These are phyloP conservation scores for Rubus parviflorus DNA, from an alignment of 306 rosid species.

Conservation along the genomic window DNA sequence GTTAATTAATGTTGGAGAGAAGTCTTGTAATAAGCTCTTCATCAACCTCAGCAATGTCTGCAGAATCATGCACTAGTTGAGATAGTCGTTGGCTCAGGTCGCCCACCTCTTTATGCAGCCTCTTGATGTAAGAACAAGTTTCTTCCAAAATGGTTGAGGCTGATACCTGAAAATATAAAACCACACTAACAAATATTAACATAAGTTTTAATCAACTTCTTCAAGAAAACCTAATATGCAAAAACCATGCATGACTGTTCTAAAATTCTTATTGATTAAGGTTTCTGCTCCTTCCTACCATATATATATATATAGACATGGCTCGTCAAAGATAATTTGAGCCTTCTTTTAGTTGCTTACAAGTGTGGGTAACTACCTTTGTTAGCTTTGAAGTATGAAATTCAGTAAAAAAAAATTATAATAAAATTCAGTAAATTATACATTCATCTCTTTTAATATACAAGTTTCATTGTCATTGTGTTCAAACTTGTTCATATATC, in stretches of 20 bases:
- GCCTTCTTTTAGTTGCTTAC: neutral
- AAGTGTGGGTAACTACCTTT: neutral
- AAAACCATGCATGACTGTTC: slow-evolving; percentile 3
- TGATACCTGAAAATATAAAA: slow-evolving; percentile 23
- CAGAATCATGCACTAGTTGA: slow-evolving; percentile 29
- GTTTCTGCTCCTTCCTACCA: neutral
- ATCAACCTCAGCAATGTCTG: slow-evolving; percentile 29
- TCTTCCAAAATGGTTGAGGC: slow-evolving; percentile 35
- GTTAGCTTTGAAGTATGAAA: neutral
- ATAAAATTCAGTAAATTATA: neutral
- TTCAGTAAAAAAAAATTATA: neutral
- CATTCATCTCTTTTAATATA: neutral
- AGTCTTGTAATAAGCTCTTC: slow-evolving; percentile 24
- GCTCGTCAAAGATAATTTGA: neutral
- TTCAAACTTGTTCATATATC: neutral
- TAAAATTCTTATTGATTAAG: neutral
- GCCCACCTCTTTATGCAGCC: slow-evolving; percentile 38
- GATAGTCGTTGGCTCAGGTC: slow-evolving; percentile 41
- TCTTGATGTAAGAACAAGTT: slow-evolving; percentile 42
- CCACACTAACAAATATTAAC: neutral
- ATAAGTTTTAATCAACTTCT: neutral
- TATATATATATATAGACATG: too few species aligned
- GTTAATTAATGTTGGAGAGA: slow-evolving; percentile 15
- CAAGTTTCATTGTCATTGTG: neutral
- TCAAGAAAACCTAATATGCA: neutral